Evolutionary conservation across 306 rosid genomes (phyloP).

Genomic region (Cucurbita maxima): DNA sequence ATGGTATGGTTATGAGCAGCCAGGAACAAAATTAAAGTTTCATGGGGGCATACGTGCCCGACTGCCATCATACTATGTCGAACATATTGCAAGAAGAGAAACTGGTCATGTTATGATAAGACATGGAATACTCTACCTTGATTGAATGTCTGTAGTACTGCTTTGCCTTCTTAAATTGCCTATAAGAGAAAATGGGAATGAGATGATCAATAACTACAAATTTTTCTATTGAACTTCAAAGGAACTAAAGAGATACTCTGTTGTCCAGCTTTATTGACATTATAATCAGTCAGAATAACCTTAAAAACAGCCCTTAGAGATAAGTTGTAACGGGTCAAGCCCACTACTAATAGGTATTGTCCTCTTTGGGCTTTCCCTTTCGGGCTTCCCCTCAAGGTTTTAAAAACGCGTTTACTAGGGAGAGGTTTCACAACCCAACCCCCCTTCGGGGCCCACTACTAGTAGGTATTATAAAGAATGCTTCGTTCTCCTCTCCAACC

Average conservation of each 20-base stretch:
- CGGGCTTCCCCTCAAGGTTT: no score
- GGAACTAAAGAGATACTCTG: not conserved
- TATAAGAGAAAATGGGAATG: constrained; percentile 13
- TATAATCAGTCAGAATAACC: not conserved
- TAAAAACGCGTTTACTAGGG: no score
- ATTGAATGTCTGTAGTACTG: constrained; percentile 21
- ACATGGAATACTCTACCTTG: constrained; percentile 16
- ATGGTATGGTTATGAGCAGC: not conserved
- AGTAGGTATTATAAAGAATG: no score
- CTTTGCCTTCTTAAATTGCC: constrained; percentile 29
- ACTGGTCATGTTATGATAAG: not conserved
- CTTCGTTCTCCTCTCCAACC: no score
- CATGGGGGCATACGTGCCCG: not conserved
- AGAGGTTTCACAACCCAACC: no score
- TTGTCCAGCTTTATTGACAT: not conserved
- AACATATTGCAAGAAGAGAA: not conserved
- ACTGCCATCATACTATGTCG: not conserved
- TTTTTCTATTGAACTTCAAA: not conserved
- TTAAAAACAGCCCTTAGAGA: not conserved
- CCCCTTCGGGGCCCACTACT: no score
- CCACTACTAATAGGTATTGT: no score
- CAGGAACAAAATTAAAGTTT: not conserved
- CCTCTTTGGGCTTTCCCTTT: no score
- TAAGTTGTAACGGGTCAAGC: not conserved
- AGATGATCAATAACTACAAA: not conserved